A percentile compares a stretch with the other conserved stretches of the same genome.
Evolutionary conservation across 208 protist genomes (phyloP).

Genomic region (Trypanosoma conorhini): DNA sequence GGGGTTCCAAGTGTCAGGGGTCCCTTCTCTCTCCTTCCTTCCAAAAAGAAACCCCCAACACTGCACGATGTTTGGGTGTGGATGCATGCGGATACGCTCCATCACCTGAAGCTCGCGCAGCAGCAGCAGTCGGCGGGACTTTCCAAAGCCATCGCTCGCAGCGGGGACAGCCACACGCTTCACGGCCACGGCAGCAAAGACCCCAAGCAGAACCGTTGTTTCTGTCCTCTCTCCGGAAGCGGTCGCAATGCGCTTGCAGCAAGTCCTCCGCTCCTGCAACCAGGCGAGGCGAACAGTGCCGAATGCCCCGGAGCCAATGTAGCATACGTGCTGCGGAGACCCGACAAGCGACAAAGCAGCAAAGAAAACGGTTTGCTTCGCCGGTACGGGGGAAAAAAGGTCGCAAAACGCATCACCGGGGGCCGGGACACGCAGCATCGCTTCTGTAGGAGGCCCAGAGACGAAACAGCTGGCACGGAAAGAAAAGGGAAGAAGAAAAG

Average conservation of each 20-base stretch:
- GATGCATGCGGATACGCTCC: conserved; percentile 28
- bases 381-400: neutral
- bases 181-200: conserved; percentile 29
- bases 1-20: neutral
- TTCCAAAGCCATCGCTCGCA: neutral
- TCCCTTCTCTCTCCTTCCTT: neutral
- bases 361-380: neutral
- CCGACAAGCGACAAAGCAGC: neutral
- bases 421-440: conserved; percentile 5
- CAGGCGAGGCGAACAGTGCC: conserved; percentile 34
- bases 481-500: conserved; percentile 29
- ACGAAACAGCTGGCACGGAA: conserved; percentile 23
- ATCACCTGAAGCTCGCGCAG: conserved; percentile 34
- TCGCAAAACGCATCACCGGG: neutral
- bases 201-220: conserved; percentile 8
- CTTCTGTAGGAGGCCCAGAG: neutral
- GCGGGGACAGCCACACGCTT: conserved; percentile 28
- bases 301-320: conserved; percentile 31
- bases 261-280: conserved; percentile 25
- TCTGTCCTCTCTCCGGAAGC: neutral
- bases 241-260: neutral
- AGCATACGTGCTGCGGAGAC: neutral
- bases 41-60: conserved; percentile 43
- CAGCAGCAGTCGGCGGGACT: conserved; percentile 10
- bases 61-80: conserved; percentile 45